Evolutionary conservation across 169 alveolate species (phyloP), one percentile per base, ranked within the genome.

Genomic region (Plasmodium vivax): DNA sequence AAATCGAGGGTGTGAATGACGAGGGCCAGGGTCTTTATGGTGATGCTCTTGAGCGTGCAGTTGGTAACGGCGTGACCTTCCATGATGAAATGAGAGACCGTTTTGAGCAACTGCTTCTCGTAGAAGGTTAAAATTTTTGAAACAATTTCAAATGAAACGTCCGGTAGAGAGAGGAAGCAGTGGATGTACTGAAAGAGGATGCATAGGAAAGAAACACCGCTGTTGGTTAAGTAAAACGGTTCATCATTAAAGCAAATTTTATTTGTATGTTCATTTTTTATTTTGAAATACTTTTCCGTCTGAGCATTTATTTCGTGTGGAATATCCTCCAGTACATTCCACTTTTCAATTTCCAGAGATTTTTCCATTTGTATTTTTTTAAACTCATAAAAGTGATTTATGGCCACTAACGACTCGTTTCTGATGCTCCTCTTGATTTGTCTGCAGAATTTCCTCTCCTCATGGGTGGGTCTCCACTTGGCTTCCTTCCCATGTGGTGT

Each of bases 301-400:
- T 84, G 82, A 7, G 16, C 32, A 38, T 84, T 84, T 68, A 84
- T 51, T 71, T 84, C 92, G 16, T 68, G 2, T 32, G 92, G 92
- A 8, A 84, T 62, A 47, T 84, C 92, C 2, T 82, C 79, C 10
- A 84, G 83, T 32, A 84, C 30, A 12, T 58, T 54, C 92, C 92
- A 84, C 71, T 84, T 84, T 84, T 84, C 92, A 19, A 84, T 32
- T 68, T 72, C 92, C 19, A 84, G n/a, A 10, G 54, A 84, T 36
- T 84, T 84, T 2, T 84, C 34, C 16, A 84, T 84, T 84, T 84
- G 92, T 32, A 84, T 72, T 41, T 84, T 84, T 84, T 84, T 84
- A 84, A 84, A 84, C 14, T 84, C 92, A 34, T 84, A 84, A 68
- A 84, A 84, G 34, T 84, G 38, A 36, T 84, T 38, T 38, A 84